These are phyloP conservation scores for Fusarium metavorans DNA, from an alignment of 2,329 filamentous ascomycete species.

Conservation along the genomic window DNA sequence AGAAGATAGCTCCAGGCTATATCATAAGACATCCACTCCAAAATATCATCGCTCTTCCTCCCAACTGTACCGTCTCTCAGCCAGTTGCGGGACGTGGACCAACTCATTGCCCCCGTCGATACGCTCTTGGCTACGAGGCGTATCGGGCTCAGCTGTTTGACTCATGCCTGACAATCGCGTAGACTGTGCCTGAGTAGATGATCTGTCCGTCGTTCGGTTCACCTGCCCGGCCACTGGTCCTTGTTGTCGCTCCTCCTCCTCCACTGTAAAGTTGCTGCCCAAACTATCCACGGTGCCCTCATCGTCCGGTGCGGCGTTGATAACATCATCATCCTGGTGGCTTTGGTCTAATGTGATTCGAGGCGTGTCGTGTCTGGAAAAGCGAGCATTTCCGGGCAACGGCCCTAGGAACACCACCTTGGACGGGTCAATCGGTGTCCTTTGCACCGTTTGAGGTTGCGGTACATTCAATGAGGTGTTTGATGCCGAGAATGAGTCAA, in stretches of 20 bases:
- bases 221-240: conserved; percentile 45
- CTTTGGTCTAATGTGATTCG: conserved; percentile 6
- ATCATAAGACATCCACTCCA: background rate
- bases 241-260: conserved; percentile 54
- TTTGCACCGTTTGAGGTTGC: conserved; percentile 51
- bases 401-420: conserved; percentile 67
- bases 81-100: conserved; percentile 64
- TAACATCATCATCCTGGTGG: conserved; percentile 4
- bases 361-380: conserved; percentile 35
- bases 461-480: background rate
- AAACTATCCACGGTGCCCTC: conserved; percentile 56
- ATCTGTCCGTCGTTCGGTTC: conserved; percentile 23
- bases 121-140: conserved; percentile 52
- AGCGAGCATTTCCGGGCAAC: conserved; percentile 61
- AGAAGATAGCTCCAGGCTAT: background rate
- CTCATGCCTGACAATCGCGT: background rate
- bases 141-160: conserved; percentile 15
- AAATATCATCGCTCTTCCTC: conserved; percentile 51
- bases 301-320: background rate
- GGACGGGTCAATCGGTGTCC: conserved; percentile 64
- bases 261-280: conserved; percentile 69
- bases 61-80: conserved; percentile 65
- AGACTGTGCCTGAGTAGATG: background rate
- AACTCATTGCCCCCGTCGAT: conserved; percentile 59
- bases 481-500: conserved; percentile 8